These are phyloP conservation scores for Lepiota subincarnata DNA, from an alignment of 768 basidiomycete genomes.

Conservation along the genomic window DNA sequence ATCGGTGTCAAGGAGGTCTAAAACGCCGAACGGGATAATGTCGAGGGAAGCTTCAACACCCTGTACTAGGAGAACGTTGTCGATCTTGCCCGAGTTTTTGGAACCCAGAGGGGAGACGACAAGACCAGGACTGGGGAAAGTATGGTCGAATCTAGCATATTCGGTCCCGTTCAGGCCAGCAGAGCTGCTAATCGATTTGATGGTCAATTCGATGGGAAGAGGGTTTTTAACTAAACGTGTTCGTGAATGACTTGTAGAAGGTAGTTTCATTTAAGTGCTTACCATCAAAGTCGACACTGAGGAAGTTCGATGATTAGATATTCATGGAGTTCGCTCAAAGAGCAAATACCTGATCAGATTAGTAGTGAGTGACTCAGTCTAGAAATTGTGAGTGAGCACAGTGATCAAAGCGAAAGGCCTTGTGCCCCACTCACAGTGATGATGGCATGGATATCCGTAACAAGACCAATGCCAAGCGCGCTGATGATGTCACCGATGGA, in stretches of 20 bases:
- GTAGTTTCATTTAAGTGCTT: neutral
- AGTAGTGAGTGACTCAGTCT: constrained; percentile 33
- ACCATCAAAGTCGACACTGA: constrained; percentile 36
- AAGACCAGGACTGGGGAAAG: constrained; percentile 48
- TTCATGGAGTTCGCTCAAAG: neutral
- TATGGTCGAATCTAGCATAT: constrained; percentile 57
- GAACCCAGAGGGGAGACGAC: constrained; percentile 47
- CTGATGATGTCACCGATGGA: constrained; percentile 33
- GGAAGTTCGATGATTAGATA: neutral
- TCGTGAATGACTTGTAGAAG: neutral
- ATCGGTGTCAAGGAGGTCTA: constrained; percentile 45
- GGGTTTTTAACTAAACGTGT: constrained; percentile 34
- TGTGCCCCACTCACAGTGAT: constrained; percentile 29
- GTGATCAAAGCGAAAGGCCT: neutral
- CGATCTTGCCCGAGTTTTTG: constrained; percentile 55
- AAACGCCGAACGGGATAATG: constrained; percentile 50
- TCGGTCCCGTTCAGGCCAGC: constrained; percentile 49
- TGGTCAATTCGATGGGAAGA: constrained; percentile 40
- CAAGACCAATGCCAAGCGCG: constrained; percentile 34
- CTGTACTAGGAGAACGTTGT: constrained; percentile 51
- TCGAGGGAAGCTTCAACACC: constrained; percentile 45
- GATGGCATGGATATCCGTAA: constrained; percentile 33
- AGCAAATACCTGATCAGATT: constrained; percentile 33
- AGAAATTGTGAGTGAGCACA: neutral
- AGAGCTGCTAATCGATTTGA: constrained; percentile 37